Base-by-base conservation (phyloP, 2,329 filamentous ascomycete genomes). In the Metarhizium humberi region DNA sequence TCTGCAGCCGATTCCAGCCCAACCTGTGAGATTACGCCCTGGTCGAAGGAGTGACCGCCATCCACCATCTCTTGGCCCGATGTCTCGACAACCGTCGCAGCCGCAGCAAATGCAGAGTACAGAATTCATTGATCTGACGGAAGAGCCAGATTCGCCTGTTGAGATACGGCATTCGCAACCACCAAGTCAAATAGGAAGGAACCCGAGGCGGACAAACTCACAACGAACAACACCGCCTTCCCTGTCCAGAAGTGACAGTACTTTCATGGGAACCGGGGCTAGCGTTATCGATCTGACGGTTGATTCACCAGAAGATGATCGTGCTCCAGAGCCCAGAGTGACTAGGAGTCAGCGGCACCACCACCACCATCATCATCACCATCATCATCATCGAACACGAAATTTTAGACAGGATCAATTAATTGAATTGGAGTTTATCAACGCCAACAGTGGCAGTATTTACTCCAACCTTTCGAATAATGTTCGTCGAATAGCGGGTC, bases 281-380 rank as follows among this genome's bases (percentile, higher is more conserved):
- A 68, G 63, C 52, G 66, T 81, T 32, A 80, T 82, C 53, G 80
- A 82, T 61, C 71, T 82, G 10, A 82, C 79, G 3, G 68, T 67
- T 30, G 78, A 81, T 56, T 71, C 70, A 6, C 68, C 71, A 16
- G 65, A 70, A 25, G 66, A 67, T 38, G 70, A 72, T n/a, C 59
- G 58, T 14, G 56, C 56, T 13, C 4, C 51, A 10, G 53, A 55
- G n/a, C 55, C 51, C 16, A 53, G 55, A 18, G 18, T 49, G 14
- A 50, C 46, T 13, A 47, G 59, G 30, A 53, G 49, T 16, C 49
- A 54, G 16, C 49, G 53, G 8, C 58, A 56, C 13, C 55, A 56
- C 29, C 57, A 56, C 52, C 59, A 56, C 48, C 60, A 55, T 11
- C 52, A 54, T 25, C 63, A 58, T 45, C 60, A 50, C 40, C 58